These are phyloP conservation scores for Aspergillus tubingensis DNA, from an alignment of 2,329 filamentous ascomycete genomes.

Conservation along the genomic window DNA sequence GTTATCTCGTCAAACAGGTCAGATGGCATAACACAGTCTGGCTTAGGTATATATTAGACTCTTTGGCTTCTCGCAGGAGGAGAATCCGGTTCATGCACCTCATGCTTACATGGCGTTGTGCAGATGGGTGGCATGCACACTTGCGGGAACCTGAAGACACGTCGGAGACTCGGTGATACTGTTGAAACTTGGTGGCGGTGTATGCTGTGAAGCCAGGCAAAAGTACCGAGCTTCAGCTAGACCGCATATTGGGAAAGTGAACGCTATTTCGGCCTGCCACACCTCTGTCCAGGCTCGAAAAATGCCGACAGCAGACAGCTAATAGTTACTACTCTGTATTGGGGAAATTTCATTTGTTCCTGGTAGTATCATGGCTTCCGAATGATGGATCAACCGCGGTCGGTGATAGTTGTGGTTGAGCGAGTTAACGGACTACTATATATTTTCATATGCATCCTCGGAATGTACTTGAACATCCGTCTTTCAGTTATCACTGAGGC, in stretches of 20 bases:
- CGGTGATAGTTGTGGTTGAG: neutral
- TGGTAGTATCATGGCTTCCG: neutral
- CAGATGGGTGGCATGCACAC: neutral
- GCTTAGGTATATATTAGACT: neutral
- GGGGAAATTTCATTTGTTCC: too few species aligned
- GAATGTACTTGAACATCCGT: neutral
- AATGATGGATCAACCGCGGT: neutral
- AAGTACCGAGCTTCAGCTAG: neutral
- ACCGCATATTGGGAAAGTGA: neutral
- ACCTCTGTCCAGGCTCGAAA: neutral
- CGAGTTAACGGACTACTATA: neutral
- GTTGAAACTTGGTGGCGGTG: neutral
- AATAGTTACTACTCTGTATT: neutral
- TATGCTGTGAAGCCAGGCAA: neutral
- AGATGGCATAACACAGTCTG: neutral
- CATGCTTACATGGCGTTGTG: neutral
- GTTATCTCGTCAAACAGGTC: neutral
- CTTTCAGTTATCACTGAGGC: neutral
- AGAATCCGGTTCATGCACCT: neutral
- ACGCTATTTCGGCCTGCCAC: neutral
- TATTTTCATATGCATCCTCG: neutral
- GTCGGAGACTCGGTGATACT: neutral
- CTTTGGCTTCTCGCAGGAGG: neutral
- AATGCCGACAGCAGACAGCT: neutral
- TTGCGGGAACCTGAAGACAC: neutral